Evolutionary conservation across 768 basidiomycete genomes (phyloP).

Genomic region (Suillus decipiens): DNA sequence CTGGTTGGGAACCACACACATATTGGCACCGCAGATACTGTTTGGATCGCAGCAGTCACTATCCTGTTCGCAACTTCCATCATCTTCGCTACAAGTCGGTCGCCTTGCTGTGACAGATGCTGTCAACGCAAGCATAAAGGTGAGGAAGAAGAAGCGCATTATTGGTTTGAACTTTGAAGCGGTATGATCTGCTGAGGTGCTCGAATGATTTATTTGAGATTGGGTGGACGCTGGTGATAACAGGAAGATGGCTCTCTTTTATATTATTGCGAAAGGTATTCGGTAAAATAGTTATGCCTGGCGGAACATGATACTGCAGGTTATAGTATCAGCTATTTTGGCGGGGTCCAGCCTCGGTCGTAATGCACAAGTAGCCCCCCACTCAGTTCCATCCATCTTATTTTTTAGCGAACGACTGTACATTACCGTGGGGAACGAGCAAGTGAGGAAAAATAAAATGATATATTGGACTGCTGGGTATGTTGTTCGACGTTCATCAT

Average conservation of each 20-base stretch:
- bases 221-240: not conserved
- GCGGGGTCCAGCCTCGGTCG: not conserved
- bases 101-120: not conserved
- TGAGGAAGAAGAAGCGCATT: not conserved
- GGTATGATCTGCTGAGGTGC: not conserved
- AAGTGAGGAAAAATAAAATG: too few species aligned
- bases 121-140: not conserved
- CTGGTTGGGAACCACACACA: not conserved
- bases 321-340: not conserved
- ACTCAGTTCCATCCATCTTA: too few species aligned
- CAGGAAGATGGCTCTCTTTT: not conserved
- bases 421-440: too few species aligned
- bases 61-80: not conserved
- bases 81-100: not conserved
- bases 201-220: not conserved
- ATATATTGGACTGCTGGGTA: too few species aligned
- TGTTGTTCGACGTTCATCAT: not conserved
- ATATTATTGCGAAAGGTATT: not conserved
- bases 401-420: too few species aligned
- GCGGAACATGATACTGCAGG: not conserved
- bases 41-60: not conserved
- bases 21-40: not conserved
- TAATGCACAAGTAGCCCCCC: too few species aligned
- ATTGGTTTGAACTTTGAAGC: not conserved
- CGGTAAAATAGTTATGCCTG: not conserved